Evolutionary conservation across 371 early-diverging fungal species (phyloP), one percentile per base, ranked within the genome.

Genomic region (Rhizopus arrhizus): DNA sequence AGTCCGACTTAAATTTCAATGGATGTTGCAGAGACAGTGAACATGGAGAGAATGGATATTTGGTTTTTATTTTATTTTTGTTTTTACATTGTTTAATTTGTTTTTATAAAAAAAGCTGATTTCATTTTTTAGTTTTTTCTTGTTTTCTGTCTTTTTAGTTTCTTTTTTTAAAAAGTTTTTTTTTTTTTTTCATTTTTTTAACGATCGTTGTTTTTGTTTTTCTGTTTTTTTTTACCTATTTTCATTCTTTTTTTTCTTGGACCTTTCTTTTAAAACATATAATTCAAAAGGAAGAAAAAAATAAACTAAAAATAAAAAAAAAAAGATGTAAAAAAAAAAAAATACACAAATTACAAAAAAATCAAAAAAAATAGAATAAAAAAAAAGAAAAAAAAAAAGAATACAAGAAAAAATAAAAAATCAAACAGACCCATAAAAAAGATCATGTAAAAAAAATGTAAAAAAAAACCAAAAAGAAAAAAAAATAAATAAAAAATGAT

Each of bases 61-160:
- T 22, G 22, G 22, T 22, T 22, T 22, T 22, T 22, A 22, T 22
- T 22, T 22, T 22, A 22, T 22, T 22, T 22, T 22, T 22, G 22
- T 22, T 22, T 22, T 22, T 22, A 22, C 22, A 22, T 22, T 22
- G 2, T 22, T 22, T 22, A 22, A 22, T 22, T 22, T 22, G 22
- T 22, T 22, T 22, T 22, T 22, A 22, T 22, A 22, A 22, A 22
- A 22, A 22, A 22, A 22, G 22, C 22, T 22, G 22, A 22, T 22
- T 22, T 22, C 22, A 22, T 22, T 22, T 22, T 98, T 99, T 71
- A 97, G 96, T 22, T 22, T 22, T 22, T 22, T 22, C 22, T 38
- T 38, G 40, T 38, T 38, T 38, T 38, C 40, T 11, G 40, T 11
- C 13, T 13, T 11, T 38, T 38, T 5, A 13, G 22, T 28, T 50